phyloP scores from a whole-genome alignment of 768 basidiomycete species.

The Mycena albidolilacea region DNA sequence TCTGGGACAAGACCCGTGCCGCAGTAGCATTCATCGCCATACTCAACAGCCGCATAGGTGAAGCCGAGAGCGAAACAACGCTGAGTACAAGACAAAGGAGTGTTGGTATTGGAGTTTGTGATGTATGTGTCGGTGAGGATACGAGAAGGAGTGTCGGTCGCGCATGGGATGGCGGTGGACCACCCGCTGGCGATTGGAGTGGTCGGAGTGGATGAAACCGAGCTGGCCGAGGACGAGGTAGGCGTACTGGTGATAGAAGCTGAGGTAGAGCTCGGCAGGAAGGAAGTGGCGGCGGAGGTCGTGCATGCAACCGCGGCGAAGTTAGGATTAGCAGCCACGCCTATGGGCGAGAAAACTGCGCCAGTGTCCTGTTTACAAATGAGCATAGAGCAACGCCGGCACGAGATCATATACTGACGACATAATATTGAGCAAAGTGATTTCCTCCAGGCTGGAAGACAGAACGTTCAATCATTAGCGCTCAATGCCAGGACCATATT shows the following conservation, averaged over 20 bases:
- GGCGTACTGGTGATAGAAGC: background rate
- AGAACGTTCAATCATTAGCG: slow-evolving; percentile 16
- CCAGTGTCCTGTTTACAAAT: slow-evolving; percentile 19
- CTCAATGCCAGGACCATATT: background rate
- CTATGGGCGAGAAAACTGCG: slow-evolving; percentile 19
- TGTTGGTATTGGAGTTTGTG: slow-evolving; percentile 26
- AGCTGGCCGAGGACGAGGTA: background rate
- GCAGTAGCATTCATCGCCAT: slow-evolving; percentile 27
- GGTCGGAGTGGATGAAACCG: slow-evolving; percentile 5
- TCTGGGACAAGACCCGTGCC: slow-evolving; percentile 2
- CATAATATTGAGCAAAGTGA: slow-evolving; percentile 25
- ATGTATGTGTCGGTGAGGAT: slow-evolving; percentile 15
- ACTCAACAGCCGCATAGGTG: slow-evolving; percentile 21
- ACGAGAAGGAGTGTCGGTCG: slow-evolving; percentile 26
- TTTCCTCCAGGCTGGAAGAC: slow-evolving; percentile 22
- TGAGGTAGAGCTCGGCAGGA: background rate
- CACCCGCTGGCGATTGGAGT: slow-evolving; percentile 13
- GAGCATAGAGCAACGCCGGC: slow-evolving; percentile 13
- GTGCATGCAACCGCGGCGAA: slow-evolving; percentile 26
- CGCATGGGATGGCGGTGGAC: slow-evolving; percentile 24
- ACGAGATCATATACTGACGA: slow-evolving; percentile 15
- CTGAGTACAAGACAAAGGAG: slow-evolving; percentile 12
- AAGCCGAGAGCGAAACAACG: slow-evolving; percentile 13
- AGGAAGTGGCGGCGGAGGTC: slow-evolving; percentile 1
- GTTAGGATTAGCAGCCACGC: slow-evolving; percentile 24